These are phyloP conservation scores for Gonium pectorale DNA, from an alignment of 139 green algal genomes.

Conservation along the genomic window DNA sequence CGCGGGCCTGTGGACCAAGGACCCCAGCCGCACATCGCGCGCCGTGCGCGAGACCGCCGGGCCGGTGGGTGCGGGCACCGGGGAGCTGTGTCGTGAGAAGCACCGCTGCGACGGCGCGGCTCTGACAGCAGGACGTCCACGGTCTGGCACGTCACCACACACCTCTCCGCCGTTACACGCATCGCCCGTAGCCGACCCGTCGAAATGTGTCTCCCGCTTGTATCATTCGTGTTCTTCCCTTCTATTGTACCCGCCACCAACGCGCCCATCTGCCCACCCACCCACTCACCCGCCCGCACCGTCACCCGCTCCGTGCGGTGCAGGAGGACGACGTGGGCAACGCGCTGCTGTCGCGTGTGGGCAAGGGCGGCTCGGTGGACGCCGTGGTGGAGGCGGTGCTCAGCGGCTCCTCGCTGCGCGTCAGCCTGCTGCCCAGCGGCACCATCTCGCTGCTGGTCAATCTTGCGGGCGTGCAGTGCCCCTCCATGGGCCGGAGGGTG, in stretches of 20 bases:
- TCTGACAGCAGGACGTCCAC: no score
- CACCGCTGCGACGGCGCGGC: no score
- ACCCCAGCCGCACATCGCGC: constrained; percentile 54
- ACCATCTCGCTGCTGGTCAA: constrained; percentile 71
- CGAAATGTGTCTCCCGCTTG: no score
- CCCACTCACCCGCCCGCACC: not conserved
- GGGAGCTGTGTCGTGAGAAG: no score
- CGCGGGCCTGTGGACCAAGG: constrained; percentile 90
- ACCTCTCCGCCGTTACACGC: no score
- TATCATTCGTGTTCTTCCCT: no score
- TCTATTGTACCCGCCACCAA: no score
- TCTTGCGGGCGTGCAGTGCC: constrained; percentile 84
- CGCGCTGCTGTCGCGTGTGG: constrained; percentile 66
- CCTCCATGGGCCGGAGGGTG: constrained; percentile 77
- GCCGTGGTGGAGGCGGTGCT: constrained; percentile 90
- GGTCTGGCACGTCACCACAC: no score
- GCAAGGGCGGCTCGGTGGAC: constrained; percentile 83
- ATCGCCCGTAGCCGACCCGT: no score
- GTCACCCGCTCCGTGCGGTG: no score
- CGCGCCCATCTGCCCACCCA: not conserved
- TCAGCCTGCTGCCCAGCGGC: constrained; percentile 80
- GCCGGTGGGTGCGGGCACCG: constrained; percentile 29
- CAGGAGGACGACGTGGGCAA: constrained; percentile 48
- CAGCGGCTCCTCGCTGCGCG: constrained; percentile 82
- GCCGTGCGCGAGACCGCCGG: constrained; percentile 54